A percentile compares a stretch with the other conserved stretches of the same genome.
These are phyloP conservation scores for Exsudoporus floridanus DNA, from an alignment of 1,284 basidiomycete genomes.

Conservation along the genomic window DNA sequence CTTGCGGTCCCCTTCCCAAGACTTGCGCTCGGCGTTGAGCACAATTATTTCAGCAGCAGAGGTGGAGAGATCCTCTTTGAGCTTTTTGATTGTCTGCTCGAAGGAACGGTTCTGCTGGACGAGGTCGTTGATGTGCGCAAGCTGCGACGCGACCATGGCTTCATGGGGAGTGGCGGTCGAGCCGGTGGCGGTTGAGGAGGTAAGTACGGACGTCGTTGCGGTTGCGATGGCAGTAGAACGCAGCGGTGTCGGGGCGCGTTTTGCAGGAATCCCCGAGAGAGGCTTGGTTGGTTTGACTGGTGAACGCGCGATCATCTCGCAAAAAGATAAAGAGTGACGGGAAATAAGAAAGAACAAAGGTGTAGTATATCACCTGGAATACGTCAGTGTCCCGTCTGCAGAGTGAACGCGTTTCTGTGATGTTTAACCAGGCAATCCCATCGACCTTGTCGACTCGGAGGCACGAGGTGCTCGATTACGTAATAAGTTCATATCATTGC, in stretches of 20 bases:
- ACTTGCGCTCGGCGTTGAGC: constrained; percentile 21
- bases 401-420: constrained; percentile 5
- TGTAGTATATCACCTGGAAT: neutral
- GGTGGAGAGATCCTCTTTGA: constrained; percentile 47
- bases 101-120: constrained; percentile 61
- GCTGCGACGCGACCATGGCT: constrained; percentile 53
- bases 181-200: constrained; percentile 32
- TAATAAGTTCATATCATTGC: constrained; percentile 3
- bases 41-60: constrained; percentile 18
- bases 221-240: constrained; percentile 18
- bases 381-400: neutral
- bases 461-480: constrained; percentile 6
- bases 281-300: constrained; percentile 25
- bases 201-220: constrained; percentile 31
- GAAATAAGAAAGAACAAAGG: neutral
- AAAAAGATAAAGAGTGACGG: neutral
- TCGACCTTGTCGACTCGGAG: neutral
- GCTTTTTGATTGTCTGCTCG: constrained; percentile 55
- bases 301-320: constrained; percentile 30
- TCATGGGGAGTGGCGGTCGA: constrained; percentile 44
- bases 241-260: constrained; percentile 22
- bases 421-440: constrained; percentile 14
- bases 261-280: constrained; percentile 12
- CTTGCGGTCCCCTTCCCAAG: constrained; percentile 36
- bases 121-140: constrained; percentile 65